Evolutionary conservation across 2,329 filamentous ascomycete species (phyloP), one percentile per base, ranked within the genome.

Genomic region (Nigrospora oryzae): DNA sequence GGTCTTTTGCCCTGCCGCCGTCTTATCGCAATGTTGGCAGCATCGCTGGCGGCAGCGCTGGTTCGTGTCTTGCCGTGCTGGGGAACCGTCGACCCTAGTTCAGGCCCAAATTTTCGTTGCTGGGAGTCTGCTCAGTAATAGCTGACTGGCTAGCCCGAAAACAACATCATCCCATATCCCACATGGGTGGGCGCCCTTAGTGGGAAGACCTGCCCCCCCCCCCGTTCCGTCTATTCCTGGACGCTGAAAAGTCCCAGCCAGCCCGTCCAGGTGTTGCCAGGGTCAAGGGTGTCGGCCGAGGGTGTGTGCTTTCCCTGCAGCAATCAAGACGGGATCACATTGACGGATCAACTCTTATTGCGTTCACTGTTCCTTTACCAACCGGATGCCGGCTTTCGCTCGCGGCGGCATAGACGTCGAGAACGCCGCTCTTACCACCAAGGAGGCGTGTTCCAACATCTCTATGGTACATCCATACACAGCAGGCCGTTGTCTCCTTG

Each of bases 281-380:
- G 23, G 23, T 5, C 23, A 28, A 28, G 23, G 23, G 23, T 28
- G 23, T 28, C 23, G 23, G 23, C 23, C 23, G 23, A 28, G 23
- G 23, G 23, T 28, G 23, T 28, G 23, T 28, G 23, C 23, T n/a
- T 34, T 36, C 40, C 32, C 33, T 42, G 33, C 40, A 16, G 40
- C 19, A 36, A 30, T 30, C 19, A 36, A 10, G 19, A 30, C 14
- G 40, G 40, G 23, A 42, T 36, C 19, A 28, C 33, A 36, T 23
- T 36, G 31, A 17, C 40, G 40, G 40, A 42, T 35, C 19, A 42
- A 42, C 19, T 42, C 34, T 42, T 42, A 35, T 42, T 42, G 40
- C 33, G 40, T 33, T 36, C 17, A 12, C 11, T 36, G 34, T 6
- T 36, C 19, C 40, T 33, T 28, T 16, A 33, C 19, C 40, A 42